These are phyloP conservation scores for Thalassia testudinum DNA, from an alignment of 116 monocot species.

Conservation along the genomic window DNA sequence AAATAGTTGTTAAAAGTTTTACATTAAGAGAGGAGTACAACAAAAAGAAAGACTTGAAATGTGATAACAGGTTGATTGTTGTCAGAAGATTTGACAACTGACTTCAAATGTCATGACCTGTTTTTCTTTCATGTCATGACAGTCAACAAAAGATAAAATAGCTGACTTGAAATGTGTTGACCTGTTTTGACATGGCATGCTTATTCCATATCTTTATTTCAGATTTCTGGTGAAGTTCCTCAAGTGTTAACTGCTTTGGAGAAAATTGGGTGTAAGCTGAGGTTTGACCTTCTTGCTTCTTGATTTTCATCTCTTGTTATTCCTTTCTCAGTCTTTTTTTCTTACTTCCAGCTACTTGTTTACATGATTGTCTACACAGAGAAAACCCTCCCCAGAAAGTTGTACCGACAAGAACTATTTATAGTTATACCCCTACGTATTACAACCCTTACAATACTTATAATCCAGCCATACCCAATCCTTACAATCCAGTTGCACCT, in stretches of 20 bases:
- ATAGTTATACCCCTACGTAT: not conserved
- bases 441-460: conserved; percentile 5
- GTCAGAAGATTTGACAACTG: no score
- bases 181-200: no score
- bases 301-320: not conserved
- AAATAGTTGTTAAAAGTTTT: no score
- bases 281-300: conserved; percentile 6
- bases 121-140: no score
- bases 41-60: no score
- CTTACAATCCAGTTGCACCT: not conserved
- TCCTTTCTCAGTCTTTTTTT: not conserved
- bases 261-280: conserved; percentile 12
- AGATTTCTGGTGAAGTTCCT: conserved; percentile 13
- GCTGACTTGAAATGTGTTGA: no score
- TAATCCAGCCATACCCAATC: no score
- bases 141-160: no score
- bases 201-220: not conserved
- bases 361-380: conserved; percentile 1
- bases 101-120: no score
- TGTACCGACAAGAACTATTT: conserved; percentile 6
- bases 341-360: no score
- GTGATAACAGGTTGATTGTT: no score
- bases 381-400: conserved; percentile 18
- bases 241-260: conserved; percentile 19
- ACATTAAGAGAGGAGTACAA: no score